Evolutionary conservation across 495 filamentous ascomycete species (phyloP).

Genomic region (Saxophila tyrrhenica): DNA sequence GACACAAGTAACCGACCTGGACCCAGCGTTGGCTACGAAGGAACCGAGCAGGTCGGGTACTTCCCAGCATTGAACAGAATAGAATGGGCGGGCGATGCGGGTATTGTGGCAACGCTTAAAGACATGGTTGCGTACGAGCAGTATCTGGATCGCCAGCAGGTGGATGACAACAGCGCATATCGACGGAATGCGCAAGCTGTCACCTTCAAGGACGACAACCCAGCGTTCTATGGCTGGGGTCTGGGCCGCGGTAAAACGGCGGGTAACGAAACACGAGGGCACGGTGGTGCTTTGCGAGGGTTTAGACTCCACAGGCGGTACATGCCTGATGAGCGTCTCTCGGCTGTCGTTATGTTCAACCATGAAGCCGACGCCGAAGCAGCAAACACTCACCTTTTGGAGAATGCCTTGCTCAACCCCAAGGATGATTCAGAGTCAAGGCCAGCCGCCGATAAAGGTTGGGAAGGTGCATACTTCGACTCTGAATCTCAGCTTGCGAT

Average conservation of each 20-base stretch:
- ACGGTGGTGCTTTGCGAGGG: slow-evolving; percentile 11
- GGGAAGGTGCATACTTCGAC: slow-evolving; percentile 9
- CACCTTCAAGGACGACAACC: slow-evolving; percentile 2
- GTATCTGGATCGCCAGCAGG: slow-evolving; percentile 5
- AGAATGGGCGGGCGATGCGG: slow-evolving; percentile 17
- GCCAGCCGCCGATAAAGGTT: not conserved
- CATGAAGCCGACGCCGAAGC: not conserved
- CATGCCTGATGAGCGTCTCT: not conserved
- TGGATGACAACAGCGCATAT: slow-evolving; percentile 2
- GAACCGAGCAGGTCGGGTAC: slow-evolving; percentile 7
- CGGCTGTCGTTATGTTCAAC: slow-evolving; percentile 7
- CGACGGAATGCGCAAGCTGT: not conserved
- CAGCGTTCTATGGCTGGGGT: slow-evolving; percentile 11
- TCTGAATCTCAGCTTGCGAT: not conserved
- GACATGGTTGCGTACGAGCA: slow-evolving; percentile 18
- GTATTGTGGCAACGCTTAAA: slow-evolving; percentile 8
- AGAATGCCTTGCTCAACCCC: not conserved
- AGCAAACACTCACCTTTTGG: not conserved
- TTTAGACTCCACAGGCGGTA: slow-evolving; percentile 2
- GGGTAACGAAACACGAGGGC: slow-evolving; percentile 2
- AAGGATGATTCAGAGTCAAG: not conserved
- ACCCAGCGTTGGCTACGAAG: slow-evolving; percentile 14
- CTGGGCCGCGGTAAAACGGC: slow-evolving; percentile 1
- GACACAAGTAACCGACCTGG: slow-evolving; percentile 5
- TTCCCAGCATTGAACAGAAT: slow-evolving; percentile 10